Evolutionary conservation across 768 basidiomycete species (phyloP).

Genomic region (Hypholoma sublateritium): DNA sequence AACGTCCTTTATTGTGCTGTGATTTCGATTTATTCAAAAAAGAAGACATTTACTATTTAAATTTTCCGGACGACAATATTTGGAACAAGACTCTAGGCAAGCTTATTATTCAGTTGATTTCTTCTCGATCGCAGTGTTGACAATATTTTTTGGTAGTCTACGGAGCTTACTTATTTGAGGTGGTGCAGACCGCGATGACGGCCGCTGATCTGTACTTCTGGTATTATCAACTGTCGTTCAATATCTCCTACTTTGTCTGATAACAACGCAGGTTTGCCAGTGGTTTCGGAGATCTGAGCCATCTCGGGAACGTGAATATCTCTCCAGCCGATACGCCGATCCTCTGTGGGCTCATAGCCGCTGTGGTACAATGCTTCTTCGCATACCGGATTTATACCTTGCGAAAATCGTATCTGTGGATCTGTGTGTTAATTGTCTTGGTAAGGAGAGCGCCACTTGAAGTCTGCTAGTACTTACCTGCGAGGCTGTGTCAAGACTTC

Average conservation of each 20-base stretch:
- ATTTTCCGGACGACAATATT: slow-evolving; percentile 7
- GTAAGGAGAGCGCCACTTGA: neutral
- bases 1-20: neutral
- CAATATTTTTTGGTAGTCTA: neutral
- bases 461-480: too few species aligned
- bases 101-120: neutral
- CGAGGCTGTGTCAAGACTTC: slow-evolving; percentile 3
- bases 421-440: slow-evolving; percentile 11
- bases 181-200: slow-evolving; percentile 9
- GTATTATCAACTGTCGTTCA: neutral
- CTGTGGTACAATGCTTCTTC: slow-evolving; percentile 20
- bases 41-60: slow-evolving; percentile 10
- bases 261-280: slow-evolving; percentile 1
- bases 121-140: neutral
- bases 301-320: slow-evolving; percentile 5
- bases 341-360: slow-evolving; percentile 18
- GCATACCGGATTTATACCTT: slow-evolving; percentile 18
- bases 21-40: neutral
- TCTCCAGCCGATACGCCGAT: slow-evolving; percentile 9
- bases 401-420: slow-evolving; percentile 1
- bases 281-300: slow-evolving; percentile 5
- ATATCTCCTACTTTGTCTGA: neutral
- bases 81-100: slow-evolving; percentile 8
- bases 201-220: slow-evolving; percentile 10
- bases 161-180: slow-evolving; percentile 2